These are phyloP conservation scores for Gyrodon lividus DNA, from an alignment of 768 basidiomycete genomes.

Conservation along the genomic window DNA sequence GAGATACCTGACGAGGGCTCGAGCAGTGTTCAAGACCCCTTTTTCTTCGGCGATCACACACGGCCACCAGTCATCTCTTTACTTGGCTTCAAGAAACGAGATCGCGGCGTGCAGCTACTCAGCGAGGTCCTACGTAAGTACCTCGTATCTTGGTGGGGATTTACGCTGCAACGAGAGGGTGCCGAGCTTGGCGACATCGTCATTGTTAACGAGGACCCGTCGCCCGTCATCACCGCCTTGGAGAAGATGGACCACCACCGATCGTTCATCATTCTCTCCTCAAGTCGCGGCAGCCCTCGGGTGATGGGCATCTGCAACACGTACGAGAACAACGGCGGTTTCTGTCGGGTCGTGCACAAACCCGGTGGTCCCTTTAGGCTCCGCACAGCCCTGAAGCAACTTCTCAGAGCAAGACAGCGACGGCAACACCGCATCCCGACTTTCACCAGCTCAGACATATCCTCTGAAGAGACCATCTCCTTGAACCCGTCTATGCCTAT, in stretches of 20 bases:
- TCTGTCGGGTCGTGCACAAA: slow-evolving; percentile 87
- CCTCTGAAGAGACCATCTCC: slow-evolving; percentile 27
- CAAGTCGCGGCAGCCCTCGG: slow-evolving; percentile 62
- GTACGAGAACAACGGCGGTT: slow-evolving; percentile 79
- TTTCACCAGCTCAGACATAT: slow-evolving; percentile 16
- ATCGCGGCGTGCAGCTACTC: slow-evolving; percentile 70
- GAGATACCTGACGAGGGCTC: slow-evolving; percentile 48
- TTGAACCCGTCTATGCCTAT: slow-evolving; percentile 29
- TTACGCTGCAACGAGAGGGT: slow-evolving; percentile 44
- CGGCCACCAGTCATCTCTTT: slow-evolving; percentile 59
- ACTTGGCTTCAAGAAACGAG: slow-evolving; percentile 64
- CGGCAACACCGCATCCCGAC: slow-evolving; percentile 25
- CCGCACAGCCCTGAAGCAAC: slow-evolving; percentile 56
- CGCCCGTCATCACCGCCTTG: slow-evolving; percentile 55
- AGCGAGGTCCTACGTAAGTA: slow-evolving; percentile 61
- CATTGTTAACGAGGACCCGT: slow-evolving; percentile 77
- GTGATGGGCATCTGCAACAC: slow-evolving; percentile 63
- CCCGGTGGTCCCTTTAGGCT: slow-evolving; percentile 83
- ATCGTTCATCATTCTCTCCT: slow-evolving; percentile 76
- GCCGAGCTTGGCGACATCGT: slow-evolving; percentile 65
- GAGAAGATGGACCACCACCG: slow-evolving; percentile 53
- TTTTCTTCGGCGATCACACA: slow-evolving; percentile 40
- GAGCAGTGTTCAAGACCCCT: slow-evolving; percentile 44
- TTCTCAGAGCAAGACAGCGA: slow-evolving; percentile 32
- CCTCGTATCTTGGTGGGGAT: slow-evolving; percentile 74